Base-by-base conservation (phyloP, 495 filamentous ascomycete genomes). In the Platismatia glauca region DNA sequence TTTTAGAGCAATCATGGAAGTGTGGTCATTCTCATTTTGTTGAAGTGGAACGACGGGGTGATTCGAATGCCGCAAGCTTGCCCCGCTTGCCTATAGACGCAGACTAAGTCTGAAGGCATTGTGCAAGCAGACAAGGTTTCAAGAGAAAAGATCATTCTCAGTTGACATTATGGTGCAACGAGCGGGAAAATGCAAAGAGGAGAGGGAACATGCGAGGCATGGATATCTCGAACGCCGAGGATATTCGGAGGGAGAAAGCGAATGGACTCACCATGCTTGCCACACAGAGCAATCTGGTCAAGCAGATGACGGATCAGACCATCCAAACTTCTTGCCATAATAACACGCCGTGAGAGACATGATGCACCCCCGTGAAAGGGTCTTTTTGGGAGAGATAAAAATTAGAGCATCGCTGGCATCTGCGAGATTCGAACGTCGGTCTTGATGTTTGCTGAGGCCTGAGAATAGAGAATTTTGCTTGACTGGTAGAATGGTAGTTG, bases 291-390 rank as follows among this genome's bases (percentile, higher is more conserved):
- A 70, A 93, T 86, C 76, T 89, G 86, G 24, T 81, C 79, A 53
- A 93, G 74, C 55, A 92, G 73, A 69, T 82, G 84, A 66, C 87
- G 81, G 55, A 91, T 84, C 72, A 94, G 74, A 62, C 83, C 83
- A 72, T 90, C 86, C 59, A 89, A 74, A 63, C 82, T 82, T 57
- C 73, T 77, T 59, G 77, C 82, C 89, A 92, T 91, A n/a, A n/a
- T n/a, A n/a, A n/a, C n/a, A n/a, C n/a, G 16, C n/a, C 24, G n/a
- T 41, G 3, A 7, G 27, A 20, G 15, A 61, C 63, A 66, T 60
- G 11, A 33, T 59, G 41, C 39, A 65, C 62, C 34, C 63, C 59
- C 67, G 16, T 20, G 16, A 50, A 65, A 59, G 48, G 57, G 38
- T 64, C 38, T 39, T 9, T n/a, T 20, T 6, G 18, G 24, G 12